Evolutionary conservation across 805 yeast species (phyloP), one percentile per base, ranked within the genome.

Genomic region (Priceomyces carsonii): DNA sequence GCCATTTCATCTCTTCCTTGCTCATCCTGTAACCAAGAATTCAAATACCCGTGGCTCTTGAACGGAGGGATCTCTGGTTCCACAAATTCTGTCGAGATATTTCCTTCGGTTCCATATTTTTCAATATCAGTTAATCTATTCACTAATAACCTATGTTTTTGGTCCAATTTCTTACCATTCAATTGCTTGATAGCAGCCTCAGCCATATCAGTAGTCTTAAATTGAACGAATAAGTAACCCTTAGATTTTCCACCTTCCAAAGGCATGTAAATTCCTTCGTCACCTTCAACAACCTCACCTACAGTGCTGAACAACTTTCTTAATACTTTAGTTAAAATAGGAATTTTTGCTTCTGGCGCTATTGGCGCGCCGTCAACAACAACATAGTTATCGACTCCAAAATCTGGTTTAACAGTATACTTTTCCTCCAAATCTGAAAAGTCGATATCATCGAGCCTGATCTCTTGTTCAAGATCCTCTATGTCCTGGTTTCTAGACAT

Each of bases 301-400:
- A 79, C 89, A 45, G 78, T 75, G 31, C 79, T 67, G 55, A 93
- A 82, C 35, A 88, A 73, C 68, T 90, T 91, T 49, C 75, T 77
- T 55, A 93, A 75, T 29, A 95, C 97, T 61, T 87, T 90, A 48
- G 81, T 76, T 57, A 93, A 75, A 39, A 85, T 79, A 37, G 88
- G 85, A 33, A 81, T 85, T 66, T 93, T 93, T 35, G 87, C 61
- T 57, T 83, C 95, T 39, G 97, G 96, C 17, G 95, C 95, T 43
- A 88, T 72, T 48, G 99, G 99, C 8, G 95, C 90, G 31, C 99
- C 99, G 59, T 89, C 97, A 33, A 88, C 84, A 19, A 91, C 85
- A 39, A 91, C 79, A 55, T 79, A 89, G 53, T 77, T 77, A 53
- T 86, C 95, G 38, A 85, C 72, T 33, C 80, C 77, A 39, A 73